Evolutionary conservation across 2,329 filamentous ascomycete genomes (phyloP).

Genomic region (Zalaria sp.): DNA sequence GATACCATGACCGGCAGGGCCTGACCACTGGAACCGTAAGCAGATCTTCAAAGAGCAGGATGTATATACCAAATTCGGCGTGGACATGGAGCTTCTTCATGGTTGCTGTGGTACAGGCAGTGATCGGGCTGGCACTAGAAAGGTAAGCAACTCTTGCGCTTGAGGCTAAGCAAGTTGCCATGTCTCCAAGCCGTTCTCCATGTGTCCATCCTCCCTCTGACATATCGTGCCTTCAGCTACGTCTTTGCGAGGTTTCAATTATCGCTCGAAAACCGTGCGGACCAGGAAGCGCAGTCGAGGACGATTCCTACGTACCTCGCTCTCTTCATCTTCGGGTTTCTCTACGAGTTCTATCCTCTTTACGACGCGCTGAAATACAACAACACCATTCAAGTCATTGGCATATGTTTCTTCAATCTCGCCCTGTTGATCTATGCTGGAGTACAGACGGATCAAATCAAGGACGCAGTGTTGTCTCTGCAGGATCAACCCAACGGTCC

Average conservation of each 20-base stretch:
- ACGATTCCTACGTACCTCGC: conserved; percentile 91
- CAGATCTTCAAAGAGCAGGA: conserved; percentile 27
- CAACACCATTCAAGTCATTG: conserved; percentile 97
- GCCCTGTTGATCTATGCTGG: conserved; percentile 85
- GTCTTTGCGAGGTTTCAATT: conserved; percentile 78
- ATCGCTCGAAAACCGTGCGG: conserved; percentile 31
- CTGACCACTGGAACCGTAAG: conserved; percentile 23
- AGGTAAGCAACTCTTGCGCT: conserved; percentile 42
- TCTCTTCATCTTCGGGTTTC: conserved; percentile 91
- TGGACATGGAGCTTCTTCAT: conserved; percentile 85
- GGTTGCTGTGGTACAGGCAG: conserved; percentile 59
- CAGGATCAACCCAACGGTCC: conserved; percentile 22
- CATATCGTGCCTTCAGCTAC: conserved; percentile 45
- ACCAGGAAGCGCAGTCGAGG: conserved; percentile 27
- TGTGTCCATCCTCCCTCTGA: neutral
- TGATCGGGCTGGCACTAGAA: conserved; percentile 72
- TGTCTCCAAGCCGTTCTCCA: conserved; percentile 8
- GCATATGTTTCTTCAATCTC: conserved; percentile 81
- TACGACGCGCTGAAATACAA: conserved; percentile 90
- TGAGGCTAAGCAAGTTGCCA: too few relatives aligned
- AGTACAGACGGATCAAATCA: conserved; percentile 85
- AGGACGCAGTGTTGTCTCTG: conserved; percentile 51
- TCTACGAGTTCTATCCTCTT: conserved; percentile 79
- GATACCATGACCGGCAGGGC: conserved; percentile 38
- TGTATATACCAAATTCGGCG: conserved; percentile 67